A percentile compares a stretch with the other conserved stretches of the same genome.
Evolutionary conservation across 495 filamentous ascomycete species (phyloP).

Genomic region (Penicillium waksmanii): DNA sequence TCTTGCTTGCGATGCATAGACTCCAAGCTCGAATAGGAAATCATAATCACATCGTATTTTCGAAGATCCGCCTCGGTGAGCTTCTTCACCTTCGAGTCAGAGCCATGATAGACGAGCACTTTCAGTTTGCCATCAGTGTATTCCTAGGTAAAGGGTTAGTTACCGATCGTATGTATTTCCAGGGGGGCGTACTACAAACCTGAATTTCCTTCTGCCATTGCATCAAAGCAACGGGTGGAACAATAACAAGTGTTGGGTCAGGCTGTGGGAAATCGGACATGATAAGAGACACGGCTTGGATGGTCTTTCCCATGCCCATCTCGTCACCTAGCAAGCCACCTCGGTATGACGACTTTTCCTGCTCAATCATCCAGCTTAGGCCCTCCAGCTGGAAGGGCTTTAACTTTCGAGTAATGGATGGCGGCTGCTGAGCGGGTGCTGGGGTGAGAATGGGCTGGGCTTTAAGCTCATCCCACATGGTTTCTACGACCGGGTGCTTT

Average conservation of each 20-base stretch:
- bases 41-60: slow-evolving; percentile 90
- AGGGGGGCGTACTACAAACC: slow-evolving; percentile 23
- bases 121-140: slow-evolving; percentile 90
- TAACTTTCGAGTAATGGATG: slow-evolving; percentile 74
- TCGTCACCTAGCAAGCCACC: slow-evolving; percentile 93
- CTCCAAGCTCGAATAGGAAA: slow-evolving; percentile 93
- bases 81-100: slow-evolving; percentile 79
- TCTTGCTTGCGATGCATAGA: slow-evolving; percentile 90
- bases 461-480: slow-evolving; percentile 82
- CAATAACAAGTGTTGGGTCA: slow-evolving; percentile 81
- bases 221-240: slow-evolving; percentile 94
- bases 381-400: slow-evolving; percentile 95
- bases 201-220: slow-evolving; percentile 95
- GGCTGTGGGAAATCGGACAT: slow-evolving; percentile 94
- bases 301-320: slow-evolving; percentile 99
- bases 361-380: slow-evolving; percentile 87
- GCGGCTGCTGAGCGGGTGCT: slow-evolving; percentile 72
- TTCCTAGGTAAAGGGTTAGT: slow-evolving; percentile 38
- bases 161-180: background rate
- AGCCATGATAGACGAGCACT: slow-evolving; percentile 86
- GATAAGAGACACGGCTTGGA: slow-evolving; percentile 93
- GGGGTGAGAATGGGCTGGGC: slow-evolving; percentile 66
- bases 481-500: slow-evolving; percentile 74
- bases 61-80: slow-evolving; percentile 72
- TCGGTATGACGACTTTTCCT: slow-evolving; percentile 82